Evolutionary conservation across 441 rosid genomes (phyloP), one percentile per base, ranked within the genome.

Genomic region (Pelargonium citronellum): DNA sequence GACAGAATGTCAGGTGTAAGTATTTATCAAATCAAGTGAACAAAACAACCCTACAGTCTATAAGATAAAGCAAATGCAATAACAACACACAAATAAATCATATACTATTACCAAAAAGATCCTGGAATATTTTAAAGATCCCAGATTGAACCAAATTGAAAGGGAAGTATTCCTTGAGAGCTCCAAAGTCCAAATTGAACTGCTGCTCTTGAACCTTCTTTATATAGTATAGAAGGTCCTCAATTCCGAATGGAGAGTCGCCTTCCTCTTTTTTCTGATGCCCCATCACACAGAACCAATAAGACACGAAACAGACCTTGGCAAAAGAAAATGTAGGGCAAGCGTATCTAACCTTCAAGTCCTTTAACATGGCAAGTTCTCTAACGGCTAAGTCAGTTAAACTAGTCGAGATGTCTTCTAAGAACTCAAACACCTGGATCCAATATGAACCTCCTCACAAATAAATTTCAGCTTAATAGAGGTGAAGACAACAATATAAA

Each of bases 221-320:
- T 76, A 85, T 78, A 71, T 94, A 91, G 82, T 90, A 94, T 73
- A 85, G 73, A 37, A 94, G 79, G 80, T 94, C 99, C 85, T 94
- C 94, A 55, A 85, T 79, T 57, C 96, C 96, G 82, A 94, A 94
- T 10, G 89, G 91, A 70, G 82, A 61, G 39, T 87, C 91, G 68
- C 96, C 99, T 85, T 94, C 99, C 73, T 94, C 97, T 82, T 89
- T 87, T 72, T 69, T 89, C 99, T 94, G 86, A 78, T 74, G 64
- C 72, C 67, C 66, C 74, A 71, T 60, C 65, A 71, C 63, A 71
- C 30, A 73, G 67, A 70, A 70, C 68, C 75, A 69, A 55, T 72
- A 74, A 66, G 71, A 77, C 20, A 73, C 22, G 68, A 69, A 49
- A 49, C 67, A 69, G 27, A 68, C 69, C 67, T 11, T 34, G 66